Conservation (phyloP, 768 basidiomycete genomes). For the Lentinus tigrinus region DNA sequence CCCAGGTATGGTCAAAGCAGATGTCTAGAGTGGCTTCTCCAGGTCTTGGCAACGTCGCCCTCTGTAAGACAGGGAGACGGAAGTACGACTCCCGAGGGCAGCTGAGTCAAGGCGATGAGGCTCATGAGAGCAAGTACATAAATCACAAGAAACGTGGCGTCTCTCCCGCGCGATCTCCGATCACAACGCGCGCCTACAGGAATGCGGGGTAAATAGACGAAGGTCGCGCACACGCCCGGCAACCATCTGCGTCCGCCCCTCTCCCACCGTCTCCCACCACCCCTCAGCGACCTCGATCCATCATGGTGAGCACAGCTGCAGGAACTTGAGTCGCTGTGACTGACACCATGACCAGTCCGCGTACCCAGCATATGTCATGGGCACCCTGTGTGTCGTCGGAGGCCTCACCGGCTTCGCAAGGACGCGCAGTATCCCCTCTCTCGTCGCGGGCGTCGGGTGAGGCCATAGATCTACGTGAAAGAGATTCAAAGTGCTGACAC, state of each 20-base stretch:
- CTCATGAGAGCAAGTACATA: neutral
- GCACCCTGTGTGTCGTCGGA: conserved; percentile 72
- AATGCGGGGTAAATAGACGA: conserved; percentile 17
- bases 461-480: conserved; percentile 15
- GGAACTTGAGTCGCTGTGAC: neutral
- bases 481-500: neutral
- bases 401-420: conserved; percentile 71
- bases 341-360: conserved; percentile 54
- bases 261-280: conserved; percentile 14
- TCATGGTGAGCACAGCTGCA: conserved; percentile 2
- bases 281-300: neutral
- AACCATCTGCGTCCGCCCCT: neutral
- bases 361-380: conserved; percentile 77
- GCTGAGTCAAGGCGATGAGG: neutral
- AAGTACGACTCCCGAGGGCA: neutral
- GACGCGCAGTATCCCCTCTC: conserved; percentile 76
- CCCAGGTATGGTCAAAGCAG: too few relatives aligned
- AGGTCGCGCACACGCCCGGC: conserved; percentile 6
- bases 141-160: neutral
- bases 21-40: too few relatives aligned
- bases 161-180: conserved; percentile 11
- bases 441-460: conserved; percentile 80
- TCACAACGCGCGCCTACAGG: conserved; percentile 3
- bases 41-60: too few relatives aligned
- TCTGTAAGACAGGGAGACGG: neutral